phyloP scores from a whole-genome alignment of 202 grass and related monocot genomes.

The Dendrocalamus latiflorus region DNA sequence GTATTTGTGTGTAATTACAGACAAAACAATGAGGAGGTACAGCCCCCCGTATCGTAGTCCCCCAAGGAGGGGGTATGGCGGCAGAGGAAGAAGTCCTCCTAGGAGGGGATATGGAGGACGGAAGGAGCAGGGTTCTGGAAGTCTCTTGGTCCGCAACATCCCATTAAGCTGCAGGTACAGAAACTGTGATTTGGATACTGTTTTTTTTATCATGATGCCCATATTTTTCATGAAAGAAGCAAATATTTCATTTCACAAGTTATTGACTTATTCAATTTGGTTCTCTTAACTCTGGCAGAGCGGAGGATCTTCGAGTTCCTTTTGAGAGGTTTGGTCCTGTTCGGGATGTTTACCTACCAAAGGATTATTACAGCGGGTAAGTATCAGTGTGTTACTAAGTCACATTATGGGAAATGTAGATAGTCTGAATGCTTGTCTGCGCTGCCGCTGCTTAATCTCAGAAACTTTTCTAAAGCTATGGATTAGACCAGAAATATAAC shows the following conservation, averaged over 20 bases:
- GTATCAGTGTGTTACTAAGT: slow-evolving; percentile 19
- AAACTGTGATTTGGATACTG: neutral
- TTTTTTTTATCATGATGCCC: neutral
- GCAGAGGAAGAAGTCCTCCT: slow-evolving; percentile 76
- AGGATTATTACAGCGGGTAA: slow-evolving; percentile 90
- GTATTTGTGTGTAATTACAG: neutral
- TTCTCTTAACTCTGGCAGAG: slow-evolving; percentile 32
- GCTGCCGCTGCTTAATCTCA: neutral
- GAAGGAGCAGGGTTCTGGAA: slow-evolving; percentile 50
- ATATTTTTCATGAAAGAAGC: neutral
- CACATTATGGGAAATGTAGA: neutral
- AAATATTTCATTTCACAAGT: neutral
- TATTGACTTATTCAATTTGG: neutral
- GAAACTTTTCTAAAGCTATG: neutral
- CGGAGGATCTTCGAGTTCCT: slow-evolving; percentile 76
- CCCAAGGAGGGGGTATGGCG: slow-evolving; percentile 67
- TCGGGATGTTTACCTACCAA: slow-evolving; percentile 93
- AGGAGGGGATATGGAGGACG: slow-evolving; percentile 69
- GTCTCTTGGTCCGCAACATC: slow-evolving; percentile 97
- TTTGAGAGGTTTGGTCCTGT: slow-evolving; percentile 99
- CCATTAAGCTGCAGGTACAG: slow-evolving; percentile 72
- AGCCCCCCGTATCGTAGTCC: slow-evolving; percentile 65
- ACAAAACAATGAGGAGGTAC: slow-evolving; percentile 66
- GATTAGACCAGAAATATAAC: neutral
- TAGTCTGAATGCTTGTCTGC: neutral